phyloP scores from a whole-genome alignment of 139 green algal genomes.

The Zygnema cylindricum region DNA sequence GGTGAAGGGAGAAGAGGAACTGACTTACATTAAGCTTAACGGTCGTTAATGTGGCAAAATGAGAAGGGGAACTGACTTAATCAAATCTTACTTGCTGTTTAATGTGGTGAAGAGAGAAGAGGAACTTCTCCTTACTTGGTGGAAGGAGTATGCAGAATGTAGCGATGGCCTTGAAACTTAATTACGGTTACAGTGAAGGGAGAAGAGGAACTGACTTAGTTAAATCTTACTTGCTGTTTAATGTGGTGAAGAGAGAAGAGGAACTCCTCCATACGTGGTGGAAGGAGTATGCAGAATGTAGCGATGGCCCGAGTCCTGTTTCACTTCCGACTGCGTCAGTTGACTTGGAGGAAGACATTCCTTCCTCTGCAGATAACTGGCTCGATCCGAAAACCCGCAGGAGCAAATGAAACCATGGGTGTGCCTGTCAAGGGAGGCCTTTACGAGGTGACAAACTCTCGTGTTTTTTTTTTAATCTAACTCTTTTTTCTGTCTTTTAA shows the following conservation, averaged over 20 bases:
- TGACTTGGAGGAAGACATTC: constrained; percentile 10
- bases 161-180: too few species aligned
- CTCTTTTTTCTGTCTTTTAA: neutral
- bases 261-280: constrained; percentile 52
- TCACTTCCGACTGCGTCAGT: neutral
- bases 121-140: constrained; percentile 52
- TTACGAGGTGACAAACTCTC: constrained; percentile 54
- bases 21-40: neutral
- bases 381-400: neutral
- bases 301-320: constrained; percentile 20
- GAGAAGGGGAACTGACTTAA: neutral
- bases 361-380: neutral
- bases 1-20: neutral
- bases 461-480: neutral
- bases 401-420: constrained; percentile 33
- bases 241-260: constrained; percentile 48
- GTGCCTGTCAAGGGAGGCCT: constrained; percentile 52
- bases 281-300: constrained; percentile 56
- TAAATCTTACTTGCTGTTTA: neutral
- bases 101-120: constrained; percentile 45
- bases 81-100: neutral
- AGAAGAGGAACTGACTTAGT: too few species aligned
- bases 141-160: constrained; percentile 58
- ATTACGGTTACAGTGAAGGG: too few species aligned
- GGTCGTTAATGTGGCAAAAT: neutral